These are phyloP conservation scores for Trichothecium sympodiale DNA, from an alignment of 2,329 filamentous ascomycete species.

Conservation along the genomic window DNA sequence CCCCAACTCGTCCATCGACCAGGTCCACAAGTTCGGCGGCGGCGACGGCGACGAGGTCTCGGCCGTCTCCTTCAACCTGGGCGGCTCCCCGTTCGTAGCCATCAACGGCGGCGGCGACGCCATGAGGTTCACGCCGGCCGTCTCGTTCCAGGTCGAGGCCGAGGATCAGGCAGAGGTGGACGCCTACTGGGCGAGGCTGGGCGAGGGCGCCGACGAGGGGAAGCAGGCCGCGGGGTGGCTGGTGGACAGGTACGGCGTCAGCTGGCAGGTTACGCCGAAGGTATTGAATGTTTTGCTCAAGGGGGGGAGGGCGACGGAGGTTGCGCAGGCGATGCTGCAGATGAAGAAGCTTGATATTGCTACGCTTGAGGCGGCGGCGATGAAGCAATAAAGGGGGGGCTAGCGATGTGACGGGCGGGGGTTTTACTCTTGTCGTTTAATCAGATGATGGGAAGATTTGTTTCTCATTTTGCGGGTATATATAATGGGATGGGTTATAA, in stretches of 20 bases:
- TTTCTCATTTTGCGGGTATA: too few species aligned
- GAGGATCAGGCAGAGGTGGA: conserved; percentile 34
- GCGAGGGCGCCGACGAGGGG: conserved; percentile 24
- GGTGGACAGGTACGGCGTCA: conserved; percentile 31
- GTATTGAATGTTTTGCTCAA: conserved; percentile 21
- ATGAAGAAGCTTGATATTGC: conserved; percentile 33
- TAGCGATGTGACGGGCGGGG: conserved; percentile 4
- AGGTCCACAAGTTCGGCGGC: conserved; percentile 18
- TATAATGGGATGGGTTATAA: too few species aligned
- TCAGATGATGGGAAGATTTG: too few species aligned
- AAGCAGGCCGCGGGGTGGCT: conserved; percentile 33
- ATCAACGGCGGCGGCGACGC: conserved; percentile 29
- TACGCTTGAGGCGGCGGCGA: conserved; percentile 15
- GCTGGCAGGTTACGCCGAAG: conserved; percentile 34
- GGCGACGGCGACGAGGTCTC: conserved; percentile 19
- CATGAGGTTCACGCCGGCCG: conserved; percentile 26
- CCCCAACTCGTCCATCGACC: conserved; percentile 22
- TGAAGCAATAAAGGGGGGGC: conserved; percentile 11
- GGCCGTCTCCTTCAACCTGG: conserved; percentile 25
- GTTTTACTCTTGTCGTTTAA: too few species aligned
- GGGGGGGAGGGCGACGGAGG: conserved; percentile 19
- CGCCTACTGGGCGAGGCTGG: conserved; percentile 32
- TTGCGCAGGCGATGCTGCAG: conserved; percentile 23
- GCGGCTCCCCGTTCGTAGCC: conserved; percentile 25
- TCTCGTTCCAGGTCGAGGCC: conserved; percentile 33